A percentile compares a stretch with the other conserved stretches of the same genome.
Conservation (phyloP, 2,329 filamentous ascomycete species). For the Ophiostoma triangulosporum region DNA sequence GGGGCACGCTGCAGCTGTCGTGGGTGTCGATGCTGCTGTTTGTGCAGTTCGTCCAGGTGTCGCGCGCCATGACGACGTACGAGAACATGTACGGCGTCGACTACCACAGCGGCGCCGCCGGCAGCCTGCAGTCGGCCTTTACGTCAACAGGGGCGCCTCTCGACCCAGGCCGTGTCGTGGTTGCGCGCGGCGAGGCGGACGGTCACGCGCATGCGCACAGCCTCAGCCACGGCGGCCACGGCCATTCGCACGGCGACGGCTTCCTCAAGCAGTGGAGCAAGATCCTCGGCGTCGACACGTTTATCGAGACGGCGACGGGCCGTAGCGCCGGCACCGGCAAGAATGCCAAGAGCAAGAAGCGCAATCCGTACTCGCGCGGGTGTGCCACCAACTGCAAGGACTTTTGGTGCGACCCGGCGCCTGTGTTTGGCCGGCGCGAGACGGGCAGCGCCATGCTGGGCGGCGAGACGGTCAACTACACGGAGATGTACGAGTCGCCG, state of each 20-base stretch:
- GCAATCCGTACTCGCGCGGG: constrained; percentile 75
- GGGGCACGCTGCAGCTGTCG: constrained; percentile 71
- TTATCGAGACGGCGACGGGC: constrained; percentile 83
- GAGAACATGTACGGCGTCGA: constrained; percentile 85
- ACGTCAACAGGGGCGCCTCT: constrained; percentile 66
- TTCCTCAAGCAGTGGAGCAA: constrained; percentile 70
- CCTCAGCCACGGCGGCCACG: constrained; percentile 27
- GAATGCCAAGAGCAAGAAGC: constrained; percentile 32
- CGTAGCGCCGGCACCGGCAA: constrained; percentile 52
- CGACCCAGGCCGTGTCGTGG: constrained; percentile 49
- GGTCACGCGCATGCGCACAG: constrained; percentile 19
- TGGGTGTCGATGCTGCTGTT: constrained; percentile 97
- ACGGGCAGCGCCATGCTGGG: constrained; percentile 61
- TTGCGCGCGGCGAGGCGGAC: constrained; percentile 24
- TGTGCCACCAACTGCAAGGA: constrained; percentile 83
- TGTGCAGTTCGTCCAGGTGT: constrained; percentile 86
- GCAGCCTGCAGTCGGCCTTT: constrained; percentile 55
- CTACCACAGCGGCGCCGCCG: constrained; percentile 32
- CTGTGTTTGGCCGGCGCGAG: constrained; percentile 62
- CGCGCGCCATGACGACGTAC: constrained; percentile 86
- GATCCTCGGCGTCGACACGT: constrained; percentile 81
- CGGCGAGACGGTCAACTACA: constrained; percentile 74
- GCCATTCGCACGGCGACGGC: constrained; percentile 33
- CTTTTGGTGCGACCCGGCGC: constrained; percentile 87
- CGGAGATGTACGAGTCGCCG: constrained; percentile 77